These are phyloP conservation scores for Epicoccum nigrum DNA, from an alignment of 2,329 filamentous ascomycete genomes.

Conservation along the genomic window DNA sequence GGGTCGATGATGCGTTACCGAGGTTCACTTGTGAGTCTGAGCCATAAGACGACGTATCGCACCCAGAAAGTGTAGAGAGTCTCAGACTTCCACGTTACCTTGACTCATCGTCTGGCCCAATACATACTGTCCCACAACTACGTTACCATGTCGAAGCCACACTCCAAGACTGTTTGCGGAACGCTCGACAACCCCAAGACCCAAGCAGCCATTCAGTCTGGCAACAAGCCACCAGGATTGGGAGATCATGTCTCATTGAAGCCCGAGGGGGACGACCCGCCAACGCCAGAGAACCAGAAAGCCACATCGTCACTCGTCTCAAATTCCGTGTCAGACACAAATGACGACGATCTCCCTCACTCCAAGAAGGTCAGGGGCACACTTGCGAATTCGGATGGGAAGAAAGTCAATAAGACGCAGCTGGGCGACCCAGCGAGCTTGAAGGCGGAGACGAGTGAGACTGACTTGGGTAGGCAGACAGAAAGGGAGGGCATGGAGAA, in stretches of 20 bases:
- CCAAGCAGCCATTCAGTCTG: slow-evolving; percentile 25
- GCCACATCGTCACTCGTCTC: slow-evolving; percentile 9
- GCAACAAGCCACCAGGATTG: slow-evolving; percentile 22
- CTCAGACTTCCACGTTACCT: neutral
- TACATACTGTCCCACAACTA: neutral
- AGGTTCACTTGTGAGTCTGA: neutral
- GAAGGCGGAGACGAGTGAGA: slow-evolving; percentile 37
- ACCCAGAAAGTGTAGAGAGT: neutral
- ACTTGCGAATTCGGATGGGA: slow-evolving; percentile 26
- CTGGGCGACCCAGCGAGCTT: slow-evolving; percentile 40
- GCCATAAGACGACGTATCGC: slow-evolving; percentile 3
- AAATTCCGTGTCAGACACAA: slow-evolving; percentile 17
- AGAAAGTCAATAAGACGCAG: slow-evolving; percentile 32
- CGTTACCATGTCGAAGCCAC: slow-evolving; percentile 18
- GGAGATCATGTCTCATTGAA: slow-evolving; percentile 37
- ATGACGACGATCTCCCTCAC: slow-evolving; percentile 25
- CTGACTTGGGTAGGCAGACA: slow-evolving; percentile 19
- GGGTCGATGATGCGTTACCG: slow-evolving; percentile 17
- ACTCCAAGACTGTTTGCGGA: slow-evolving; percentile 41
- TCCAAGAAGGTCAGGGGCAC: slow-evolving; percentile 37
- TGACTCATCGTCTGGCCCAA: neutral
- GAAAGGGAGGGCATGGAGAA: slow-evolving; percentile 30
- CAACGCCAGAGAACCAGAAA: slow-evolving; percentile 12
- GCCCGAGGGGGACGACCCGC: slow-evolving; percentile 22
- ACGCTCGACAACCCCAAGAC: slow-evolving; percentile 40